phyloP scores from a whole-genome alignment of 129 eudicot species.

The Helianthus annuus region DNA sequence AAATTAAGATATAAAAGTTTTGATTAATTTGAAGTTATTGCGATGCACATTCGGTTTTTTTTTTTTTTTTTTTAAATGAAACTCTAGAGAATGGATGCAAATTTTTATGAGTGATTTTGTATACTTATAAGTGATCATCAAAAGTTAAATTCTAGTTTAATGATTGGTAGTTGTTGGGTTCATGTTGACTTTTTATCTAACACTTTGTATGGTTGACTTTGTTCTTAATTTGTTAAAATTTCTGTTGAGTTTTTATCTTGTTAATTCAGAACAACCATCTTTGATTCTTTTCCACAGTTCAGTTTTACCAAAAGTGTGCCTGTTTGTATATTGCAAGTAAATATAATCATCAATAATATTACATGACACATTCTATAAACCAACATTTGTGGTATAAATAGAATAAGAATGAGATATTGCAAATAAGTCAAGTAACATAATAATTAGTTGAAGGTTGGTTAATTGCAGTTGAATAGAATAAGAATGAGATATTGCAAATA shows the following conservation, averaged over 20 bases:
- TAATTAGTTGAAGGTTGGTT: too few species aligned
- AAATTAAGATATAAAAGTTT: conserved; percentile 56
- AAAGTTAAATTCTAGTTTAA: conserved; percentile 7
- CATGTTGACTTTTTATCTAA: background rate
- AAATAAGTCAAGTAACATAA: too few species aligned
- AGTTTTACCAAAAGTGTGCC: too few species aligned
- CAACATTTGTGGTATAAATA: too few species aligned
- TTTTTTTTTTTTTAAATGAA: background rate
- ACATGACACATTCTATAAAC: too few species aligned
- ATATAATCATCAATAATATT: too few species aligned
- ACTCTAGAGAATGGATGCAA: conserved; percentile 14
- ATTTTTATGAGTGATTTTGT: conserved; percentile 11
- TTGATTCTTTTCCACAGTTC: background rate
- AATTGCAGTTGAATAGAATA: too few species aligned
- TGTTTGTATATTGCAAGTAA: too few species aligned
- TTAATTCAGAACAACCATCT: background rate
- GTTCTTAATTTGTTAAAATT: background rate
- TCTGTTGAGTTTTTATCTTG: conserved; percentile 6
- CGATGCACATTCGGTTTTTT: conserved; percentile 5
- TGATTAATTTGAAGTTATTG: conserved; percentile 19
- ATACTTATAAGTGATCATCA: background rate
- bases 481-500: too few species aligned
- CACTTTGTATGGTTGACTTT: background rate
- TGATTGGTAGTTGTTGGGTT: conserved; percentile 4
- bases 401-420: too few species aligned